Conservation (phyloP, 352 stramenopile species). For the Phytophthora quininea region DNA sequence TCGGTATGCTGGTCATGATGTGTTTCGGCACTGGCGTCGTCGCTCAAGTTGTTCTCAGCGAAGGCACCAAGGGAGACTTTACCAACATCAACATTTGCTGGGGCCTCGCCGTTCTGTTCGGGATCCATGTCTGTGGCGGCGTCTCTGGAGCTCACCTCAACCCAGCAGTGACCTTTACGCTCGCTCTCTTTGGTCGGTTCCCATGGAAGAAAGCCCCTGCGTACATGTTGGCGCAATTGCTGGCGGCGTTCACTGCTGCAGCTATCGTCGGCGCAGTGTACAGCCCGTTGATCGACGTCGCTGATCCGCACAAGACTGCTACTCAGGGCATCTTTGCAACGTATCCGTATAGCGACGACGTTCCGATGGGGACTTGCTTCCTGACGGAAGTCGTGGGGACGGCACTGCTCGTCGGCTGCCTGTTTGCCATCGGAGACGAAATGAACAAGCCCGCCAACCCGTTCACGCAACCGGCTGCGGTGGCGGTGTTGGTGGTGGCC, state of each 20-base stretch:
- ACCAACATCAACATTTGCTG: conserved; percentile 65
- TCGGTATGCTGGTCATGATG: conserved; percentile 64
- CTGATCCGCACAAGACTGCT: conserved; percentile 44
- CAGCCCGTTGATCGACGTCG: conserved; percentile 42
- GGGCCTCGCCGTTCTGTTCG: conserved; percentile 63
- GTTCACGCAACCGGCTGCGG: conserved; percentile 43
- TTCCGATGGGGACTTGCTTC: conserved; percentile 57
- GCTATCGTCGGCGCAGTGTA: conserved; percentile 57
- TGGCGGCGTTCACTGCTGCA: conserved; percentile 47
- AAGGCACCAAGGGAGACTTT: conserved; percentile 57
- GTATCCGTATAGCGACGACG: conserved; percentile 48
- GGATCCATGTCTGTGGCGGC: conserved; percentile 56
- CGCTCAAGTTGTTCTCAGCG: conserved; percentile 56
- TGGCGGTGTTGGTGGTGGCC: conserved; percentile 54
- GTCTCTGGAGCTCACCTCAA: conserved; percentile 62
- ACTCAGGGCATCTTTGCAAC: conserved; percentile 59
- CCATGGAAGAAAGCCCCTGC: conserved; percentile 41
- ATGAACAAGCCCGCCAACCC: conserved; percentile 57
- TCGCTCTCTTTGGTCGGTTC: conserved; percentile 52
- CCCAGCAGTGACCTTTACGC: conserved; percentile 53
- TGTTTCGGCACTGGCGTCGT: conserved; percentile 63
- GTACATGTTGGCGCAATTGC: conserved; percentile 42
- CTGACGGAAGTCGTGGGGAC: conserved; percentile 66
- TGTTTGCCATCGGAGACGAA: conserved; percentile 61
- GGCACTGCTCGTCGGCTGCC: conserved; percentile 53